Conservation (phyloP, 768 basidiomycete species). For the Xerocomus potaroensis region DNA sequence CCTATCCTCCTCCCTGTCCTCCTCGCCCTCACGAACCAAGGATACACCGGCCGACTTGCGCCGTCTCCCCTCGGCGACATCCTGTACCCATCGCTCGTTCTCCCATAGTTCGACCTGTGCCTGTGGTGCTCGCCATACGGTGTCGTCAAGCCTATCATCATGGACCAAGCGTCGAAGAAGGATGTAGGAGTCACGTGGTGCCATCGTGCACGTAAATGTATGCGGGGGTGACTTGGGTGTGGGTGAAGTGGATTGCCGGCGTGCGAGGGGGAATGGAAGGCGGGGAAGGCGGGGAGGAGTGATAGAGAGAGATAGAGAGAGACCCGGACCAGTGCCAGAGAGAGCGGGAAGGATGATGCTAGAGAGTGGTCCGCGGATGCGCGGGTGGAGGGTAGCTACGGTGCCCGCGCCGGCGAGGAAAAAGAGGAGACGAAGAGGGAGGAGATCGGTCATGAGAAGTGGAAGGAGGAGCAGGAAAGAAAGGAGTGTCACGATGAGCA, state of each 20-base stretch:
- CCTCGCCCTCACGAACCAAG: slow-evolving; percentile 7
- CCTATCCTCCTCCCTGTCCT: slow-evolving; percentile 1
- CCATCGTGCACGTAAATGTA: slow-evolving; percentile 14
- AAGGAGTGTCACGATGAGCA: slow-evolving; percentile 36
- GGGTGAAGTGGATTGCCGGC: too few relatives aligned
- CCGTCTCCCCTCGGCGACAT: slow-evolving; percentile 3
- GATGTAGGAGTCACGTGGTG: slow-evolving; percentile 28
- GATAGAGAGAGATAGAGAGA: slow-evolving; percentile 15
- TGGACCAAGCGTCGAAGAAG: slow-evolving; percentile 43
- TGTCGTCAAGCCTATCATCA: slow-evolving; percentile 61
- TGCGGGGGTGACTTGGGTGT: too few relatives aligned
- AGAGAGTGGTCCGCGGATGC: slow-evolving; percentile 2
- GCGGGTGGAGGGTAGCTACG: slow-evolving; percentile 14
- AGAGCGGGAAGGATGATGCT: background rate
- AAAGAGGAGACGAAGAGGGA: slow-evolving; percentile 46
- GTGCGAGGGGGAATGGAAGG: background rate
- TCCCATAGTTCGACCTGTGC: slow-evolving; percentile 74
- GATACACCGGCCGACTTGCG: slow-evolving; percentile 3
- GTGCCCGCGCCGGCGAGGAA: slow-evolving; percentile 29
- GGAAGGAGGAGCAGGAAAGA: slow-evolving; percentile 41
- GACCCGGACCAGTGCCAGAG: slow-evolving; percentile 13
- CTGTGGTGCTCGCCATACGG: slow-evolving; percentile 61
- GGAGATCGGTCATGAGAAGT: slow-evolving; percentile 34
- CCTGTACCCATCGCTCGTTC: slow-evolving; percentile 61
- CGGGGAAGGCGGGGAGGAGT: slow-evolving; percentile 6